These are phyloP conservation scores for Colletotrichum falcatum DNA, from an alignment of 2,329 filamentous ascomycete genomes.

Conservation along the genomic window DNA sequence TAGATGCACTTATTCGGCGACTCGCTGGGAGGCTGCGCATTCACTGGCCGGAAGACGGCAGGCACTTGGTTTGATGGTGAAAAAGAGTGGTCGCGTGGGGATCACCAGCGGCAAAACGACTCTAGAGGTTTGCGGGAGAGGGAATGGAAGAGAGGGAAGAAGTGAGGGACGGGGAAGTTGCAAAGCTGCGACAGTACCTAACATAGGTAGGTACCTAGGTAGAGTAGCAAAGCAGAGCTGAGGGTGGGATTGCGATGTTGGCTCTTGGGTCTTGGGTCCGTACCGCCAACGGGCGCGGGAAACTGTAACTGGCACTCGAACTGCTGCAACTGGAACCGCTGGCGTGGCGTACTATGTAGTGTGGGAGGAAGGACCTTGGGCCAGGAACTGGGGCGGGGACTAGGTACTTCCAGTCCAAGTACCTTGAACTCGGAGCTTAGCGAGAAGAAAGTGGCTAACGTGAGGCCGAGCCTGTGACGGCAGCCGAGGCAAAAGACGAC, in stretches of 20 bases:
- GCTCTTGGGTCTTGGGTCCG: too few relatives aligned
- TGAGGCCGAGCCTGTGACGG: background rate
- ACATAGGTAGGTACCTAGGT: too few relatives aligned
- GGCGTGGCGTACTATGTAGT: conserved; percentile 18
- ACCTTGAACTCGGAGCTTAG: background rate
- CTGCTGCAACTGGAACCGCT: conserved; percentile 25
- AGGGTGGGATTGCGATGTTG: conserved; percentile 36
- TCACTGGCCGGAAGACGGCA: background rate
- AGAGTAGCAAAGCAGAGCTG: background rate
- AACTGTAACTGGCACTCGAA: conserved; percentile 38
- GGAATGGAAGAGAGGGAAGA: background rate
- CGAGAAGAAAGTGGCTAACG: background rate
- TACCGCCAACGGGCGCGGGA: conserved; percentile 33
- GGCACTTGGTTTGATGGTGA: background rate
- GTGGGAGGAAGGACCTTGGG: conserved; percentile 7
- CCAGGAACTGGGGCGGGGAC: background rate
- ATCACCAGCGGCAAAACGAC: conserved; percentile 16
- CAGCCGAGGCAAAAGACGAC: background rate
- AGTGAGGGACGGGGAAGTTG: conserved; percentile 19
- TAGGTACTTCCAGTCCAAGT: background rate
- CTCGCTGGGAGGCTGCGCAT: conserved; percentile 23
- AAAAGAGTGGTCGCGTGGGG: conserved; percentile 26
- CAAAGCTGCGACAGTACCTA: conserved; percentile 12
- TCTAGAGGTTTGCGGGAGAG: background rate
- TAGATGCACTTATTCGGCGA: conserved; percentile 23